Base-by-base conservation (phyloP, 1,284 basidiomycete species). In the Puccinia novopanici region DNA sequence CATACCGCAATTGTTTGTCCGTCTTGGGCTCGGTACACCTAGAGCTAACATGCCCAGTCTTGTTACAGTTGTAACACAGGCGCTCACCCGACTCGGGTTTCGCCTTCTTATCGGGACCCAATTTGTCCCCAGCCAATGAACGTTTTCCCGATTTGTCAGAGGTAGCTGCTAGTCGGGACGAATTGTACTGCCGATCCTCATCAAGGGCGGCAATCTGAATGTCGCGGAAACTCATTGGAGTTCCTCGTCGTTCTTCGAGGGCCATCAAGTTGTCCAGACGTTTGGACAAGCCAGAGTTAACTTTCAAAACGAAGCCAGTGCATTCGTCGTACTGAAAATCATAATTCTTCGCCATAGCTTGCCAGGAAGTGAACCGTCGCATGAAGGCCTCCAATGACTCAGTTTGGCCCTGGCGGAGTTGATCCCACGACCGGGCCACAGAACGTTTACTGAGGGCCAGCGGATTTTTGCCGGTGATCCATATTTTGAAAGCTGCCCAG, bases 241-340 rank as follows among this genome's bases (percentile, higher is more conserved):
- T 19, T 30, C 30, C 61, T 10, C n/a, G n/a, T n/a, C n/a, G n/a
- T n/a, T n/a, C n/a, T n/a, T n/a, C n/a, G n/a, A n/a, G n/a, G n/a
- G n/a, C 61, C 61, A 65, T 42, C 5, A 65, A 10, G 37, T 22
- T n/a, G 19, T 65, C 37, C 10, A 65, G 8, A 22, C 30, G 17
- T 65, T 65, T 42, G 3, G 34, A 42, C 8, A 65, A 30, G 3
- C 61, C 61, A 8, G 37, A 15, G 19, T 65, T 65, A 3, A 65
- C 34, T 10, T 42, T 40, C 3, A 42, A n/a, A 19, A 65, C 61
- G n/a, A 65, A 65, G 8, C 61, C 37, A 10, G 61, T 42, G 13
- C 13, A 40, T 8, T 40, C 61, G 17, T 65, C 40, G 22, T 65
- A 65, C 34, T 65, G 61, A n/a, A 65, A 65, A 22, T n/a, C 61